Evolutionary conservation across 192 early-diverging fungal genomes (phyloP).

Genomic region (Coemansia sp.): DNA sequence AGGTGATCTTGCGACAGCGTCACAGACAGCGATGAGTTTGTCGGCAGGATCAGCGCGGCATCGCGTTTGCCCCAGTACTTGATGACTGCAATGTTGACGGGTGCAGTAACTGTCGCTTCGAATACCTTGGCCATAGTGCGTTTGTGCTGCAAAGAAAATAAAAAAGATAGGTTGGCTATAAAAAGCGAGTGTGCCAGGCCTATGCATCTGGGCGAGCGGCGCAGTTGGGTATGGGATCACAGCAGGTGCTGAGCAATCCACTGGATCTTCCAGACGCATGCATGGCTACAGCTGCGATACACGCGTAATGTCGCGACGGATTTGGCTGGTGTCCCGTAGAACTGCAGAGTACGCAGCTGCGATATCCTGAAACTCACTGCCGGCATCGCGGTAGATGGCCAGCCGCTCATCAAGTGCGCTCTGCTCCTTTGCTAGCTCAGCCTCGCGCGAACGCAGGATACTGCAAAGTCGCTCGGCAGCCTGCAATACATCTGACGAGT

Average conservation of each 20-base stretch:
- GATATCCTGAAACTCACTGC: slow-evolving; percentile 49
- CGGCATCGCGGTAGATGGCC: slow-evolving; percentile 43
- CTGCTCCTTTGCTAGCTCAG: slow-evolving; percentile 28
- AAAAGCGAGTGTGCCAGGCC: not conserved
- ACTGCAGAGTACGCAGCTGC: slow-evolving; percentile 33
- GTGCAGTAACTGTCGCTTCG: slow-evolving; percentile 86
- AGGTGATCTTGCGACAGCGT: slow-evolving; percentile 97
- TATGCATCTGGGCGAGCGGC: not conserved
- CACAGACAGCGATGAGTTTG: slow-evolving; percentile 95
- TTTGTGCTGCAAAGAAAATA: not conserved
- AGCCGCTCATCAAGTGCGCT: slow-evolving; percentile 43
- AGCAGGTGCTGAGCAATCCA: not conserved
- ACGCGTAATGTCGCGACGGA: slow-evolving; percentile 40
- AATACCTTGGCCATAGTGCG: slow-evolving; percentile 14
- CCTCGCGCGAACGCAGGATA: slow-evolving; percentile 18
- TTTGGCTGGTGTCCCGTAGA: slow-evolving; percentile 28
- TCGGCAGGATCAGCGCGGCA: slow-evolving; percentile 86
- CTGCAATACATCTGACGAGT: slow-evolving; percentile 25
- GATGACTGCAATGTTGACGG: slow-evolving; percentile 99
- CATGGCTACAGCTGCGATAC: slow-evolving; percentile 28
- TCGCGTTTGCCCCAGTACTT: slow-evolving; percentile 99
- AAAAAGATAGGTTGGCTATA: not conserved
- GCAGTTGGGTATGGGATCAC: slow-evolving; percentile 1
- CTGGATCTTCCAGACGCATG: no score
- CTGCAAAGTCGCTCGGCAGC: slow-evolving; percentile 22